These are phyloP conservation scores for Cercis canadensis DNA, from an alignment of 306 rosid species.

Conservation along the genomic window DNA sequence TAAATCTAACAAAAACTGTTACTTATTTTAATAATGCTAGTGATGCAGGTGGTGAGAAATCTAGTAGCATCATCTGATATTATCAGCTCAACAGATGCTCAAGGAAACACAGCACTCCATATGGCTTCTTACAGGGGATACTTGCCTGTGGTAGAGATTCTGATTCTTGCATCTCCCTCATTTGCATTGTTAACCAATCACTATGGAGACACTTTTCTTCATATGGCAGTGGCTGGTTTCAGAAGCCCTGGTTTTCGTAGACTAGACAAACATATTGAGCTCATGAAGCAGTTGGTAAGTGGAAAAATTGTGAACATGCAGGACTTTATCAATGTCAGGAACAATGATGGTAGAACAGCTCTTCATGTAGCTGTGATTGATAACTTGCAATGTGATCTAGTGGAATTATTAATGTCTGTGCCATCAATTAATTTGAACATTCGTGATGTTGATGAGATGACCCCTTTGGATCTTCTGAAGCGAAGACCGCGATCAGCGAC, in stretches of 20 bases:
- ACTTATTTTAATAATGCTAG: conserved; percentile 27
- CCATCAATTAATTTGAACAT: conserved; percentile 71
- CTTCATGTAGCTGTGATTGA: conserved; percentile 77
- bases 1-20: background rate
- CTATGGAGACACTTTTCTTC: conserved; percentile 86
- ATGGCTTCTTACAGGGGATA: conserved; percentile 78
- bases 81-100: conserved; percentile 62
- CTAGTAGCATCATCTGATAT: conserved; percentile 61
- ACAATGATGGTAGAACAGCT: conserved; percentile 82
- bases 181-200: conserved; percentile 56
- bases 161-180: conserved; percentile 61
- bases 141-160: conserved; percentile 64
- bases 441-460: conserved; percentile 68
- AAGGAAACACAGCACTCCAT: conserved; percentile 86
- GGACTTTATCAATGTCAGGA: conserved; percentile 66
- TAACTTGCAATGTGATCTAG: conserved; percentile 62
- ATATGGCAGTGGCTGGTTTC: conserved; percentile 89
- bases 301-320: conserved; percentile 45
- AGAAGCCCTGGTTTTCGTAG: conserved; percentile 79
- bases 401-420: conserved; percentile 70
- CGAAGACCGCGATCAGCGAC: conserved; percentile 64
- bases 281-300: conserved; percentile 58
- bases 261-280: conserved; percentile 75
- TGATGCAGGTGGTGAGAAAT: conserved; percentile 76
- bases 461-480: conserved; percentile 80